Percentiles rank a stretch among this genome's conserved stretches.
These are phyloP conservation scores for Iris pallida DNA, from an alignment of 116 monocot genomes.

Conservation along the genomic window DNA sequence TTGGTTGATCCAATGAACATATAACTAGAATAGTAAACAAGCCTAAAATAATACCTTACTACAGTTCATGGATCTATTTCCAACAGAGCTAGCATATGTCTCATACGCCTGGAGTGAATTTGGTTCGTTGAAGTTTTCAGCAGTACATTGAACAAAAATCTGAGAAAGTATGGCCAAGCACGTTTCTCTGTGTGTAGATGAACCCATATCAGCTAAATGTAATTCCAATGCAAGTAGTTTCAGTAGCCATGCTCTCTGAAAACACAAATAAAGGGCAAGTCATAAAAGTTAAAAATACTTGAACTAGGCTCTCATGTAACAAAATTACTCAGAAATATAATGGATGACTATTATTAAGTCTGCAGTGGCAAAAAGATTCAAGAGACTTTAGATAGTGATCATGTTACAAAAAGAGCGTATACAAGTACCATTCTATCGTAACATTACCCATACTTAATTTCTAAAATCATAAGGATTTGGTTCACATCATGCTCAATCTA, in stretches of 20 bases:
- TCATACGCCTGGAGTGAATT: slow-evolving; percentile 13
- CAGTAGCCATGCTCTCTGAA: slow-evolving; percentile 90
- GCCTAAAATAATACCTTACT: slow-evolving; percentile 43
- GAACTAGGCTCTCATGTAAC: too few species aligned
- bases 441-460: too few species aligned
- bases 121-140: slow-evolving; percentile 21
- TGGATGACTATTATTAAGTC: too few species aligned
- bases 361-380: too few species aligned
- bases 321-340: too few species aligned
- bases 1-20: not conserved
- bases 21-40: not conserved
- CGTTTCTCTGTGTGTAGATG: slow-evolving; percentile 57
- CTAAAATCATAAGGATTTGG: too few species aligned
- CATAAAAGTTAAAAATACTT: too few species aligned
- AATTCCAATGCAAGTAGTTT: slow-evolving; percentile 82
- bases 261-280: not conserved
- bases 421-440: too few species aligned
- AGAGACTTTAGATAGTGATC: too few species aligned
- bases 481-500: too few species aligned
- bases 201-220: slow-evolving; percentile 71
- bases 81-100: slow-evolving; percentile 13
- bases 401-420: too few species aligned
- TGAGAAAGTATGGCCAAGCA: slow-evolving; percentile 65
- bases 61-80: slow-evolving; percentile 27
- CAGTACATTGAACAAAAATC: slow-evolving; percentile 29